Conservation (phyloP, 2,329 filamentous ascomycete species). For the Beauveria bassiana region DNA sequence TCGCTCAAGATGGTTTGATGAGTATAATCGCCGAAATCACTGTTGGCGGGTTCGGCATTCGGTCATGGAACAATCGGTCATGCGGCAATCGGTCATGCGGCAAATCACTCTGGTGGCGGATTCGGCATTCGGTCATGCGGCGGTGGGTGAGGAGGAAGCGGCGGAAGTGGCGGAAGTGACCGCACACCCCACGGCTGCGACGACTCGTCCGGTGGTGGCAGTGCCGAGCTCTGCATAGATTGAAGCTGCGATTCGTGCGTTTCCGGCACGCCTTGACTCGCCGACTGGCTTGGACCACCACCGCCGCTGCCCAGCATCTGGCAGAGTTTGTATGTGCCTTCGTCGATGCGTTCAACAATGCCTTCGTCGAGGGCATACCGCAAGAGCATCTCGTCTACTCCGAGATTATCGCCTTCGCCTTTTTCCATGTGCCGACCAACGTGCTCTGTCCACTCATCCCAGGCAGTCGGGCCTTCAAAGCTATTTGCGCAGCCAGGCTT, state of each 20-base stretch:
- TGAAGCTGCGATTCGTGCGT: constrained; percentile 15
- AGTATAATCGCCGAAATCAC: not conserved
- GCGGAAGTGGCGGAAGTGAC: not conserved
- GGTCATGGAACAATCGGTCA: no score
- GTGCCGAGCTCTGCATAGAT: not conserved
- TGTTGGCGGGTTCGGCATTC: not conserved
- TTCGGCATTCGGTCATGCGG: not conserved
- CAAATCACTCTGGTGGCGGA: not conserved
- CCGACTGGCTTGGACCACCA: constrained; percentile 3
- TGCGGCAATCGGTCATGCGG: no score
- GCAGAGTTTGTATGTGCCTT: not conserved
- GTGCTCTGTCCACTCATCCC: constrained; percentile 91
- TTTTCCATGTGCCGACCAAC: constrained; percentile 84
- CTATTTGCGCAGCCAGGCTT: constrained; percentile 61
- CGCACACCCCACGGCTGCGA: constrained; percentile 1
- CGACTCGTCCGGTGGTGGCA: not conserved
- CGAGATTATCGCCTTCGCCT: constrained; percentile 49
- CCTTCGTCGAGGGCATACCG: constrained; percentile 56
- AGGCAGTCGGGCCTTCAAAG: constrained; percentile 67
- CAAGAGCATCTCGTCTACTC: constrained; percentile 49
- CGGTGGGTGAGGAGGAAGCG: not conserved
- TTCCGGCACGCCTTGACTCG: constrained; percentile 19
- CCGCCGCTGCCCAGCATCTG: constrained; percentile 14
- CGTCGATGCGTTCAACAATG: constrained; percentile 51
- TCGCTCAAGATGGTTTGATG: no score